A percentile compares a stretch with the other conserved stretches of the same genome.
Evolutionary conservation across 139 green algal genomes (phyloP).

Genomic region (Haematococcus sp.): DNA sequence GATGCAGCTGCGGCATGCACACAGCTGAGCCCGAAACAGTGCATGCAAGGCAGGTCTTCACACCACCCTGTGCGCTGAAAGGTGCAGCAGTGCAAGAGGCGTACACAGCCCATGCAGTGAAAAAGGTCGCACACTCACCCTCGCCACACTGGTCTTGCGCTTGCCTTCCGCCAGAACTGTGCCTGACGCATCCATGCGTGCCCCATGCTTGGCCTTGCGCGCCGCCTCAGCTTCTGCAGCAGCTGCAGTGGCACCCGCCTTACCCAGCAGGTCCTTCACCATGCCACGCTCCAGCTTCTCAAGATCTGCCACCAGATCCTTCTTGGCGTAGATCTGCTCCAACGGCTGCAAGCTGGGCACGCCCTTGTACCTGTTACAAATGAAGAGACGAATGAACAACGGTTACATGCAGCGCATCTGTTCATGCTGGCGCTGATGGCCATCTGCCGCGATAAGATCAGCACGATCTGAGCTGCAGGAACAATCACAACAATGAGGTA

Average conservation of each 20-base stretch:
- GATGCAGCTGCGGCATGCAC: no score
- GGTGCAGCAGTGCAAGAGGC: background rate
- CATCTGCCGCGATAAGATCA: no score
- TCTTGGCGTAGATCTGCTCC: constrained; percentile 33
- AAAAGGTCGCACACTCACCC: no score
- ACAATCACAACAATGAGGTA: no score
- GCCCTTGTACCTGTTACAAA: constrained; percentile 8
- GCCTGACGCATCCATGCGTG: constrained; percentile 20
- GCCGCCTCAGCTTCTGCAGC: background rate
- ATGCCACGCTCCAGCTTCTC: constrained; percentile 1
- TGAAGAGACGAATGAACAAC: no score
- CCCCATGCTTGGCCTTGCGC: background rate
- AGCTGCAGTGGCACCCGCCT: background rate
- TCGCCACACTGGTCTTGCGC: constrained; percentile 64
- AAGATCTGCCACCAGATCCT: background rate
- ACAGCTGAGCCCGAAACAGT: no score
- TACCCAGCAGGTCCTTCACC: background rate
- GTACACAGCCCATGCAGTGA: no score
- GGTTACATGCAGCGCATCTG: no score
- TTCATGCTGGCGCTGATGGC: no score
- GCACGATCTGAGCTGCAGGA: no score
- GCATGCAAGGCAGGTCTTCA: no score
- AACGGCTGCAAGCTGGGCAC: constrained; percentile 27
- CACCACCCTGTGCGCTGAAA: no score
- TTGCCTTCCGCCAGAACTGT: constrained; percentile 40